Conservation (phyloP, 768 basidiomycete species). For the Auricularia sp. region DNA sequence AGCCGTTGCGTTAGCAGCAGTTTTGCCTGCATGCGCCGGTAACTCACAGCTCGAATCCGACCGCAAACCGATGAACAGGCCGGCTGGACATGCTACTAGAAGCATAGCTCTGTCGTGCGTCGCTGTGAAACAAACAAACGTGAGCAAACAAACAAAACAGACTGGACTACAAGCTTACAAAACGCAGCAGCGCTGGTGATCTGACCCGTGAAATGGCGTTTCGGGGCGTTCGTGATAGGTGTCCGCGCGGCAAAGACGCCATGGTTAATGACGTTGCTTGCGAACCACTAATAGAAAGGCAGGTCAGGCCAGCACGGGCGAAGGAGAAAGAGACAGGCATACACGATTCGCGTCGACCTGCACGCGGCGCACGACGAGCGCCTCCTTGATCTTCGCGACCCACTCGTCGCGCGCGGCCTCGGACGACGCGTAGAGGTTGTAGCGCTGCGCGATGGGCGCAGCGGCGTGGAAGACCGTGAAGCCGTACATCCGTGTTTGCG, state of each 20-base stretch:
- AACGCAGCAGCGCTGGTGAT: constrained; percentile 53
- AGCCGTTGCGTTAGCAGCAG: constrained; percentile 1
- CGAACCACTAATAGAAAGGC: constrained; percentile 48
- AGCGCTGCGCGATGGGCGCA: constrained; percentile 43
- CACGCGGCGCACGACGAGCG: constrained; percentile 52
- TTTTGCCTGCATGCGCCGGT: background rate
- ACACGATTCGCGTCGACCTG: constrained; percentile 69
- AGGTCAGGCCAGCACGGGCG: background rate
- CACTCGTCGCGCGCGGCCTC: constrained; percentile 54
- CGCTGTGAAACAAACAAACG: constrained; percentile 23
- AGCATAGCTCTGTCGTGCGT: constrained; percentile 44
- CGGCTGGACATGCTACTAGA: constrained; percentile 54
- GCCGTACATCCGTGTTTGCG: constrained; percentile 43
- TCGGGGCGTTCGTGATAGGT: constrained; percentile 20
- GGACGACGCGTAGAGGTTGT: constrained; percentile 59
- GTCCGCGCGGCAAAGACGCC: constrained; percentile 46
- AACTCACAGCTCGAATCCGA: constrained; percentile 27
- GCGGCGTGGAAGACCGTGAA: constrained; percentile 69
- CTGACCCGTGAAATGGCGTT: constrained; percentile 41
- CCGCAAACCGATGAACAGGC: constrained; percentile 53
- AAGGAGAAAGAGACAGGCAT: constrained; percentile 9
- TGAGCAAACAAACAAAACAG: constrained; percentile 3
- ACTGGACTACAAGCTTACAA: constrained; percentile 28
- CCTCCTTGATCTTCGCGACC: constrained; percentile 48
- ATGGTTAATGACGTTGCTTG: constrained; percentile 46